These are phyloP conservation scores for Trichophyton schoenleinii DNA, from an alignment of 2,329 filamentous ascomycete species.

Conservation along the genomic window DNA sequence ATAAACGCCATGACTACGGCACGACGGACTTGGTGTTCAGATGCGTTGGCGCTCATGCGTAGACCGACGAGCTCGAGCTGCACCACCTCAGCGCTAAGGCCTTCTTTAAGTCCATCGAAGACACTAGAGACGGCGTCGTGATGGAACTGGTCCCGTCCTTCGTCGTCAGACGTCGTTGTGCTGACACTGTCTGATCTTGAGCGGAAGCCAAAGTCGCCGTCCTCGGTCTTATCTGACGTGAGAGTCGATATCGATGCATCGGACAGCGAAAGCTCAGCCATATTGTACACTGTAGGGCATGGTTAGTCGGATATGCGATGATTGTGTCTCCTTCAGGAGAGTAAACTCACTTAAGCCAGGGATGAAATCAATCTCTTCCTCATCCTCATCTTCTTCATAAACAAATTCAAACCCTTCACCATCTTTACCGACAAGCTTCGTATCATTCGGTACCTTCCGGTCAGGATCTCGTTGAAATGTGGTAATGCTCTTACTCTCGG, in stretches of 20 bases:
- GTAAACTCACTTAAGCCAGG: constrained; percentile 14
- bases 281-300: constrained; percentile 36
- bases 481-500: constrained; percentile 32
- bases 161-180: constrained; percentile 56
- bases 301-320: constrained; percentile 1
- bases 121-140: constrained; percentile 75
- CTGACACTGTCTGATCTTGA: constrained; percentile 59
- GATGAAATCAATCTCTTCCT: constrained; percentile 45
- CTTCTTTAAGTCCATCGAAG: constrained; percentile 68
- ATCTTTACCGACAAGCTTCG: constrained; percentile 43
- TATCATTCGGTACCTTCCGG: constrained; percentile 35
- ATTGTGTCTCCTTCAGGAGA: neutral
- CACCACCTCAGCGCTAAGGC: constrained; percentile 65
- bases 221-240: constrained; percentile 42
- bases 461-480: constrained; percentile 34
- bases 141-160: constrained; percentile 57
- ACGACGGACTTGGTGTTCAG: constrained; percentile 73
- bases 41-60: constrained; percentile 82
- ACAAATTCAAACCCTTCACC: constrained; percentile 55
- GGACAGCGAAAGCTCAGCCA: constrained; percentile 35
- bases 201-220: constrained; percentile 27
- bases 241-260: constrained; percentile 52
- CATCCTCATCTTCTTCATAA: constrained; percentile 53
- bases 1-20: constrained; percentile 79
- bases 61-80: constrained; percentile 88